Base-by-base conservation (phyloP, 768 basidiomycete genomes). In the Roridomyces roridus region DNA sequence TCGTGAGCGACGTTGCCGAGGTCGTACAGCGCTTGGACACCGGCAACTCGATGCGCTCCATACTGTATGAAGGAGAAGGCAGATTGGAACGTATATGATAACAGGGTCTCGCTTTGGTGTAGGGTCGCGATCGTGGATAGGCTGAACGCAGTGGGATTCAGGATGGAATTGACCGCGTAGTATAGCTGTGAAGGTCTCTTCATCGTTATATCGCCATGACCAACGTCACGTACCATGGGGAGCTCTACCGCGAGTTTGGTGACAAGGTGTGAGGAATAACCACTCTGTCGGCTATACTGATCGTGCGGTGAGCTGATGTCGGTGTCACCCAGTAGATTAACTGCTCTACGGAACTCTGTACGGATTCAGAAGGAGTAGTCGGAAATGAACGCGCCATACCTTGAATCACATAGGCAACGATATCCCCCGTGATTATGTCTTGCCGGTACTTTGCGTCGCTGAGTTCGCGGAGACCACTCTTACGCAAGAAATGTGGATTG, bases 371-470 rank as follows among this genome's bases (percentile, higher is more conserved):
- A 18, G 20, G 9, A 51, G n/a, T n/a, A 35, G 15, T n/a, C 2
- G 10, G 10, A 14, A 21, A 9, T 23, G 18, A 8, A 37, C 4
- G 4, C 1, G 34, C 42, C 37, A 17, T 24, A 28, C 59, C 53
- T 37, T 34, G 24, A 9, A 58, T 7, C 6, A 62, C 42, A 17
- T 62, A 34, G 23, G 54, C 47, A 7, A 55, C 56, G 25, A 62
- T 54, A 35, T 62, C 56, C 4, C 56, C 60, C 2, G 60, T 58
- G 26, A 62, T 55, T 21, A 62, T 49, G 44, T 62, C 56, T 39
- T 62, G 60, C 35, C 34, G 54, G 44, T 51, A 62, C 34, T 62
- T 51, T 7, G 29, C 26, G 20, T 62, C 44, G 18, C 56, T 51
- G 18, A 62, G 43, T 12, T 35, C 42, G 21, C 51, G 60, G n/a